phyloP scores from a whole-genome alignment of 257 asterid species.

The Fraxinus pennsylvanica region DNA sequence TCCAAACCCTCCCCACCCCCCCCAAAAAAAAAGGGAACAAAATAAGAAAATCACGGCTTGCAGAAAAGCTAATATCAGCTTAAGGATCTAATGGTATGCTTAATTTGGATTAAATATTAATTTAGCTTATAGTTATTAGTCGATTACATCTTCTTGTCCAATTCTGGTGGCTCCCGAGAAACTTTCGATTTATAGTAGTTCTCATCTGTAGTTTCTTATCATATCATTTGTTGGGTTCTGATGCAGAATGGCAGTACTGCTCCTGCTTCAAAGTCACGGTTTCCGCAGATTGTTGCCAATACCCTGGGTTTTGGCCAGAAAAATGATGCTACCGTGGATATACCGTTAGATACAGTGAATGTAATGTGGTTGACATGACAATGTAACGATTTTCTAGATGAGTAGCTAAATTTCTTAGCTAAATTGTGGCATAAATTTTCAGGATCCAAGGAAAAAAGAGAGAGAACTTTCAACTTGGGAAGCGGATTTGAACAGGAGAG shows the following conservation, averaged over 20 bases:
- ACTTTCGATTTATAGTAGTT: slow-evolving; percentile 1
- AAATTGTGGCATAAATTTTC: slow-evolving; percentile 32
- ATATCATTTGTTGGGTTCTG: slow-evolving; percentile 5
- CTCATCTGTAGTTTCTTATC: background rate
- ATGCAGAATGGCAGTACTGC: slow-evolving; percentile 69
- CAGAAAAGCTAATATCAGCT: background rate
- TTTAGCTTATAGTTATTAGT: background rate
- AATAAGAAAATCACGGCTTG: background rate
- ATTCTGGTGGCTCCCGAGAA: slow-evolving; percentile 11
- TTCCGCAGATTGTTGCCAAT: slow-evolving; percentile 76
- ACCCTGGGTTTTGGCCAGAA: slow-evolving; percentile 94
- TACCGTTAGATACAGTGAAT: slow-evolving; percentile 80
- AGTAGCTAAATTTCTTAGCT: slow-evolving; percentile 6
- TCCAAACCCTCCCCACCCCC: background rate
- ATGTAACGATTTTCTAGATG: slow-evolving; percentile 17
- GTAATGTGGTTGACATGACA: slow-evolving; percentile 41
- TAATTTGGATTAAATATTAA: background rate
- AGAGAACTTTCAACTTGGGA: slow-evolving; percentile 86
- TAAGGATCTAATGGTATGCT: background rate
- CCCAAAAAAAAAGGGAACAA: background rate
- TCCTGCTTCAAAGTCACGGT: slow-evolving; percentile 69
- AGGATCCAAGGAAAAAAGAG: slow-evolving; percentile 76
- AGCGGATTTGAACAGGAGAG: slow-evolving; percentile 81
- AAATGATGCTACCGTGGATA: slow-evolving; percentile 91
- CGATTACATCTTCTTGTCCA: background rate